Evolutionary conservation across 2,329 filamentous ascomycete genomes (phyloP), one percentile per base, ranked within the genome.

Genomic region (Colletotrichum paranaense): DNA sequence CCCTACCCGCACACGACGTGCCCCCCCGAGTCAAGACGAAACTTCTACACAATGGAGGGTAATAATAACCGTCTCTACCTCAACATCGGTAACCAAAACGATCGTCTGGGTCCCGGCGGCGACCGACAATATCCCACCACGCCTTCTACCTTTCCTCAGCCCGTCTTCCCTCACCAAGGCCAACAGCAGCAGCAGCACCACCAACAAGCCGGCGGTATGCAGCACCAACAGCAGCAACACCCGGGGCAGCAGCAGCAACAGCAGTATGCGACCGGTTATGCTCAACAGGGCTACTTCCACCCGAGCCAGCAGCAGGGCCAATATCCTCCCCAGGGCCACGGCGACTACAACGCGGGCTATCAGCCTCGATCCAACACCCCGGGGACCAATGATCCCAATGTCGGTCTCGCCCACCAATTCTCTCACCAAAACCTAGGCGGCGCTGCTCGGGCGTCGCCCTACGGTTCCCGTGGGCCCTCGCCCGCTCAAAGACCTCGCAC

Each of bases 61-160:
- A 86, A 86, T 83, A 91, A 91, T 79, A 90, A 90, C 76, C 88
- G 90, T 72, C 87, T 93, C 68, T 88, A 90, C 80, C 88, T 94
- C 80, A 93, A 93, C 83, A 90, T 92, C 78, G 88, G 87, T 80
- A 92, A 89, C 83, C 89, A 89, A 81, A 91, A 90, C 82, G 90
- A 92, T 78, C 90, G 91, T 79, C 88, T 91, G 72, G 86, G 87
- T 74, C 84, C 90, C 68, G 79, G 83, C 79, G 88, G 87, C 82
- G 92, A 93, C 82, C 89, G 92, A 81, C 87, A 91, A 77, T 95
- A 94, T 87, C 94, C 93, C 77, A 95, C 96, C 66, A 98, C 96
- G 11, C 96, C 96, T 65, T 98, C 96, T 76, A 98, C 95, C 72
- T 98, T 98, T 81, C 96, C 96, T 14, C 96, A 98, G 85, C 95